Evolutionary conservation across 2,329 filamentous ascomycete genomes (phyloP).

Genomic region (Plectosphaerella cucumerina): DNA sequence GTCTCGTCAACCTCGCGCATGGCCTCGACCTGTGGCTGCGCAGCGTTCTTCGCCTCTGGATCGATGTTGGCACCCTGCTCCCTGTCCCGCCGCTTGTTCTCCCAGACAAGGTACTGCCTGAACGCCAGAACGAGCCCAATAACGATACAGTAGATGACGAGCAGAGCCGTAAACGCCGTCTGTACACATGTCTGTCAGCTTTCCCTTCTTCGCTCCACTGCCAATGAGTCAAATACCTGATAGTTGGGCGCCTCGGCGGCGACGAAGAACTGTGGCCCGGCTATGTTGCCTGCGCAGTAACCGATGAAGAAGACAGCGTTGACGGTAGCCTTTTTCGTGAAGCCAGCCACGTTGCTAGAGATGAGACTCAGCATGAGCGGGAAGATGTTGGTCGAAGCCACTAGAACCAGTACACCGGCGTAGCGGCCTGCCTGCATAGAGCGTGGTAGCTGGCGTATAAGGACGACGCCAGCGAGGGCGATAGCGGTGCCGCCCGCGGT

Average conservation of each 20-base stretch:
- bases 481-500: conserved; percentile 1
- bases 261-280: conserved; percentile 50
- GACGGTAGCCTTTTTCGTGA: conserved; percentile 58
- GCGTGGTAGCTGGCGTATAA: conserved; percentile 16
- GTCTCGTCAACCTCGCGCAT: conserved; percentile 44
- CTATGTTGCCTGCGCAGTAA: conserved; percentile 53
- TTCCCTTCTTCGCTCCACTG: conserved; percentile 57
- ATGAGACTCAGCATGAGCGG: conserved; percentile 42
- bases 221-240: conserved; percentile 29
- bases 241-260: conserved; percentile 44
- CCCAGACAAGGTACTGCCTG: conserved; percentile 38
- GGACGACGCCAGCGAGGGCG: conserved; percentile 15
- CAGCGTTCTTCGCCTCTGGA: not conserved
- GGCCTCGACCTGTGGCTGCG: not conserved
- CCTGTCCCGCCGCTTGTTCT: conserved; percentile 34
- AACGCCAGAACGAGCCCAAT: conserved; percentile 36
- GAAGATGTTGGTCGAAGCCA: conserved; percentile 40
- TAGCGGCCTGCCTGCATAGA: not conserved
- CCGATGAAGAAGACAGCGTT: conserved; percentile 57
- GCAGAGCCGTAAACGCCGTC: conserved; percentile 49
- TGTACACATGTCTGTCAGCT: conserved; percentile 24
- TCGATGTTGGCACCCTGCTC: conserved; percentile 33
- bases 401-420: conserved; percentile 38
- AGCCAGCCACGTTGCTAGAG: conserved; percentile 41
- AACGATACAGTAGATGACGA: conserved; percentile 49